Percentiles rank a stretch among this genome's conserved stretches.
These are phyloP conservation scores for Cordyceps tenuipes DNA, from an alignment of 2,329 filamentous ascomycete genomes.

Conservation along the genomic window DNA sequence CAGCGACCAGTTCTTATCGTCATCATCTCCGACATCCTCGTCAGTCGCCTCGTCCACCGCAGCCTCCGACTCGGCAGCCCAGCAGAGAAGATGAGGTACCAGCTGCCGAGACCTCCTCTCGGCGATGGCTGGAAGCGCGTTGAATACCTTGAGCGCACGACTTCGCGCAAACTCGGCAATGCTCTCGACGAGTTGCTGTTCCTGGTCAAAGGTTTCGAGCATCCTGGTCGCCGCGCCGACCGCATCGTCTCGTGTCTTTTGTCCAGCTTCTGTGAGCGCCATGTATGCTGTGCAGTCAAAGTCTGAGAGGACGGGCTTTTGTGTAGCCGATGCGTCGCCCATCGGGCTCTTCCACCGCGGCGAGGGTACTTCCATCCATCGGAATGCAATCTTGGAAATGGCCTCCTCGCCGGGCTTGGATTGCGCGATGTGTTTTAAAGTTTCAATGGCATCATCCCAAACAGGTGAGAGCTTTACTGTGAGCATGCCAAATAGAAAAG, in stretches of 20 bases:
- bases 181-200: conserved; percentile 46
- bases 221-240: conserved; percentile 50
- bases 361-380: conserved; percentile 61
- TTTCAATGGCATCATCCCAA: conserved; percentile 75
- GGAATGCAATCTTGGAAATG: conserved; percentile 64
- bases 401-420: conserved; percentile 63
- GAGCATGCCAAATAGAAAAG: conserved; percentile 81
- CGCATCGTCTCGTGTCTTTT: conserved; percentile 43
- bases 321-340: conserved; percentile 25
- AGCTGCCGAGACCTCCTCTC: conserved; percentile 80
- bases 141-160: conserved; percentile 73
- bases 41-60: conserved; percentile 35
- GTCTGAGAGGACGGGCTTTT: conserved; percentile 47
- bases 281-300: conserved; percentile 79
- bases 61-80: conserved; percentile 53
- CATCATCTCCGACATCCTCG: conserved; percentile 35
- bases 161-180: conserved; percentile 53
- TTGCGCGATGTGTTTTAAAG: conserved; percentile 66
- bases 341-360: conserved; percentile 42
- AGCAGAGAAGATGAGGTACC: conserved; percentile 77
- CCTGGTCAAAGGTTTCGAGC: conserved; percentile 53
- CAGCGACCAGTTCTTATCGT: conserved; percentile 52
- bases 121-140: conserved; percentile 63
- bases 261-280: conserved; percentile 45
- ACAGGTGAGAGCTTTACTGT: conserved; percentile 77